These are phyloP conservation scores for Clarireedia hainanense DNA, from an alignment of 2,329 filamentous ascomycete species.

Conservation along the genomic window DNA sequence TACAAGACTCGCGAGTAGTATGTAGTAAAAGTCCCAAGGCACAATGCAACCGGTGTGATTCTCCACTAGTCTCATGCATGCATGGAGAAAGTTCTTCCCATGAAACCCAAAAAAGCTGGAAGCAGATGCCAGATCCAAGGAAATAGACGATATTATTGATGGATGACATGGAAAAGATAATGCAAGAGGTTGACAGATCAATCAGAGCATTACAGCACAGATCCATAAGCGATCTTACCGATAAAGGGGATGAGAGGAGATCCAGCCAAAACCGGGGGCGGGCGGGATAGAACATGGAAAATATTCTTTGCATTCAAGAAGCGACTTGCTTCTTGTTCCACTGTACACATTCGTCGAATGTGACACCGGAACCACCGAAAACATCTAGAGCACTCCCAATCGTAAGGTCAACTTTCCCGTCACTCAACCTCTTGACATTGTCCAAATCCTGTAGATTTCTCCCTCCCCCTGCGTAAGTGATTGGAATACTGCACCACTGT, in stretches of 20 bases:
- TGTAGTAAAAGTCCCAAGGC: not conserved
- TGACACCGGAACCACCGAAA: slow-evolving; percentile 83
- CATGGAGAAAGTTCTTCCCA: slow-evolving; percentile 1
- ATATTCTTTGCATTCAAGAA: slow-evolving; percentile 1
- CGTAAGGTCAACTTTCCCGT: slow-evolving; percentile 80
- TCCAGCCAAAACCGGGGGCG: not conserved
- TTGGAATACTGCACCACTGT: slow-evolving; percentile 82
- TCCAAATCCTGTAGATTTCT: slow-evolving; percentile 75
- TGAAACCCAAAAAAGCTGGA: not conserved
- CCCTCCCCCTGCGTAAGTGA: slow-evolving; percentile 95
- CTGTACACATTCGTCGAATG: slow-evolving; percentile 76
- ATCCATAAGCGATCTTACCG: too few relatives aligned
- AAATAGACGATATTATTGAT: not conserved
- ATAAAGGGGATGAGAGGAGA: not conserved
- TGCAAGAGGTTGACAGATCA: not conserved
- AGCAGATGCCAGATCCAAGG: not conserved
- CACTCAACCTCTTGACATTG: slow-evolving; percentile 69
- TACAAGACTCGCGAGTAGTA: too few relatives aligned
- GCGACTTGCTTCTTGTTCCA: slow-evolving; percentile 62
- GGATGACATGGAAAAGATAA: not conserved
- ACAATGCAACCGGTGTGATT: slow-evolving; percentile 1
- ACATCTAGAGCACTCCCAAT: slow-evolving; percentile 96
- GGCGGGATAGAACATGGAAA: not conserved
- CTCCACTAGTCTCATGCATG: slow-evolving; percentile 5
- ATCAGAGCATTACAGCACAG: not conserved